Evolutionary conservation across 1,284 basidiomycete species (phyloP), one percentile per base, ranked within the genome.

Genomic region (Ganoderma sp.): DNA sequence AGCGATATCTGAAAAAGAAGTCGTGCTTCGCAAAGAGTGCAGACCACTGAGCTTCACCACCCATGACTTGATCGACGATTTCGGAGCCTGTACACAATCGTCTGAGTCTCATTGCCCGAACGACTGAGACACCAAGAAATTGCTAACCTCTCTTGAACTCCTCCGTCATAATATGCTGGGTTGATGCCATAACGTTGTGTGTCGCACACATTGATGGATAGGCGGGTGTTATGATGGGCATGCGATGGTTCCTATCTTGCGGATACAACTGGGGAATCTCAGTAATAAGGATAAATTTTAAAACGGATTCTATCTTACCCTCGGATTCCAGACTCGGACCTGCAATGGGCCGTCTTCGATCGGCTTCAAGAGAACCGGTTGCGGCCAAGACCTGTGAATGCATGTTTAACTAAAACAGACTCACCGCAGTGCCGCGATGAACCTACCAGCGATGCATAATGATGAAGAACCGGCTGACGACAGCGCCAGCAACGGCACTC

Each of bases 151-250:
- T 89, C 81, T 96, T 93, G 81, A 99, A 97, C 78, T 99, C 98
- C 75, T 95, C 92, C 2, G 94, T 97, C 87, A 99, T 97, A 72
- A 99, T 94, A 83, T 93, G 92, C 82, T 98, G 95, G 1, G 97
- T 99, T 10, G 96, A 98, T 54, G 90, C 88, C 63, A 95, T 96
- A 67, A 99, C 96, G 77, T 99, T 99, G 82, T 99, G 98, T 19
- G 97, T 99, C 43, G 97, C 91, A 79, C 97, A 99, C 97, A 99
- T 99, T 15, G 97, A 94, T 42, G 98, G 97, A 81, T 99, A 99
- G n/a, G 98, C 97, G 5, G 97, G 97, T 0, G 97, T 99, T 76
- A 99, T 99, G 78, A 99, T 99, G 19, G 98, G 98, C 98, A 99
- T 99, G 69, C 96, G 89, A 81, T 99, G 98, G 43, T 93, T 88